Conservation (phyloP, 73 alveolate genomes). For the Paramecium sexaurelia region DNA sequence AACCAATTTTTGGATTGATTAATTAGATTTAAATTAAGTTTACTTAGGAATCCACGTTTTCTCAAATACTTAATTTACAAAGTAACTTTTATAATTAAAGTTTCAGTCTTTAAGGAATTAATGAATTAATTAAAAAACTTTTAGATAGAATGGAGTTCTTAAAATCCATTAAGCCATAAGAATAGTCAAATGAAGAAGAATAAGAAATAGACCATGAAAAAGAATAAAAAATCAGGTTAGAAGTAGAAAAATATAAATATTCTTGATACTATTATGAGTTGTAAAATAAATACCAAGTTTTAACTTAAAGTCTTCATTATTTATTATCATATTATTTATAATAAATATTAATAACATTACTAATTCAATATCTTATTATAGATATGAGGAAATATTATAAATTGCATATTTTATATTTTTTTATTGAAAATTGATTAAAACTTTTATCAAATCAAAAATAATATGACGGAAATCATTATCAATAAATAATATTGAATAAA, state of each 20-base stretch:
- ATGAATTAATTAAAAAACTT: constrained; percentile 1
- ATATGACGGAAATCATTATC: too few species aligned
- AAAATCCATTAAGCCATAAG: constrained; percentile 23
- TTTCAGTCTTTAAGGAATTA: not conserved
- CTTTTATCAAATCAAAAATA: too few species aligned
- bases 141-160: not conserved
- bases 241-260: constrained; percentile 16
- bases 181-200: not conserved
- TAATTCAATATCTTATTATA: too few species aligned
- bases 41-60: constrained; percentile 3
- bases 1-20: constrained; percentile 28
- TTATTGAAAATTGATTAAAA: too few species aligned
- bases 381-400: too few species aligned
- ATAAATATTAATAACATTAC: too few species aligned
- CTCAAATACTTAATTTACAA: not conserved
- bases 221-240: not conserved
- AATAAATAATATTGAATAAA: too few species aligned
- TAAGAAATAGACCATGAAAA: constrained; percentile 4
- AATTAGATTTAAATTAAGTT: not conserved
- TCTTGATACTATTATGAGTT: not conserved
- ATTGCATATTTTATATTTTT: too few species aligned
- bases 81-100: not conserved
- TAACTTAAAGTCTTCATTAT: not conserved
- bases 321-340: too few species aligned
- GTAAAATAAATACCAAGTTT: not conserved